These are phyloP conservation scores for Coemansia sp. DNA, from an alignment of 192 early-diverging fungal species.

Conservation along the genomic window DNA sequence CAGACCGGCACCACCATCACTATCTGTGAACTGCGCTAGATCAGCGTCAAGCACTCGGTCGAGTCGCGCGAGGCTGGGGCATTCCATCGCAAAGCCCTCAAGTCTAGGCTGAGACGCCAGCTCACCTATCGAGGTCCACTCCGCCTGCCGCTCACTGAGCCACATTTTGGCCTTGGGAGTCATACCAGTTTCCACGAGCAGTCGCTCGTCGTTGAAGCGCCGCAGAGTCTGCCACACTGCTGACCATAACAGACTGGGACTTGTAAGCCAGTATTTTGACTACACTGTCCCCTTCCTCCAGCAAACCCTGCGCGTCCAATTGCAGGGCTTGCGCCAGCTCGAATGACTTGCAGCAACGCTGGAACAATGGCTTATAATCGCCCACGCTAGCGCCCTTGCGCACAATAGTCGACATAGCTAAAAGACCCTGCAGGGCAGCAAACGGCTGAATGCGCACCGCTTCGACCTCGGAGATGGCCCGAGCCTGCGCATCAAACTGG, in stretches of 20 bases:
- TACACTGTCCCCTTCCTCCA: neutral
- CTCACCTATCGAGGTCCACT: conserved; percentile 16
- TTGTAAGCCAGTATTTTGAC: conserved; percentile 19
- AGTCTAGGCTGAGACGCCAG: conserved; percentile 23
- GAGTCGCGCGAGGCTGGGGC: conserved; percentile 38
- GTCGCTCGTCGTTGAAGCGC: conserved; percentile 62
- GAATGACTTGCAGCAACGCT: conserved; percentile 38
- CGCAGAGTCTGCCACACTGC: conserved; percentile 59
- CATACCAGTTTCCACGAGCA: conserved; percentile 56
- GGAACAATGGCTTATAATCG: conserved; percentile 37
- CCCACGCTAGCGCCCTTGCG: conserved; percentile 51
- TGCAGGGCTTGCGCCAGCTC: conserved; percentile 11
- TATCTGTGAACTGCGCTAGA: neutral
- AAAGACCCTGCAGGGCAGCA: conserved; percentile 22
- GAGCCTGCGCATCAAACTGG: conserved; percentile 32
- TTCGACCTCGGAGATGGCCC: neutral
- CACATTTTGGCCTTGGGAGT: conserved; percentile 40
- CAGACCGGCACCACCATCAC: neutral
- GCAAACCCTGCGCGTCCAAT: neutral
- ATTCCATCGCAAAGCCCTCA: conserved; percentile 43
- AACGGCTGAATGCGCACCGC: conserved; percentile 24
- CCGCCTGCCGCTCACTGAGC: conserved; percentile 16
- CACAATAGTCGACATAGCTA: conserved; percentile 29
- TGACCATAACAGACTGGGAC: conserved; percentile 63
- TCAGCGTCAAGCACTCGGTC: conserved; percentile 26